phyloP scores from a whole-genome alignment of 2,329 filamentous ascomycete genomes.

The Leptographium flavum region DNA sequence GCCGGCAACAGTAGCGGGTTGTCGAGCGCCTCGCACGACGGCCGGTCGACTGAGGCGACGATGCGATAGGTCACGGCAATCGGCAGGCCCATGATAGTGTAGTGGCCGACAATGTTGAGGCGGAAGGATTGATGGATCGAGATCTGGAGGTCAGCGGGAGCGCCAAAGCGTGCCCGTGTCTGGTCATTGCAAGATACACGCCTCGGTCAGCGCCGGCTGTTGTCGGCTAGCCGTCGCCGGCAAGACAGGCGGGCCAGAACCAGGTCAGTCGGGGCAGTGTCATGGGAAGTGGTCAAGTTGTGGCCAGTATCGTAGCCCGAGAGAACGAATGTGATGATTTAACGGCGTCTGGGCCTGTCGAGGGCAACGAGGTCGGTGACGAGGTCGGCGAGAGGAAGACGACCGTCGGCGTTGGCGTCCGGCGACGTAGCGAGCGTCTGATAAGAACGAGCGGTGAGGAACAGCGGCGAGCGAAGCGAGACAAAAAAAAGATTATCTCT shows the following conservation, averaged over 20 bases:
- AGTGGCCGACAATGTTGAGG: slow-evolving; percentile 47
- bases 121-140: slow-evolving; percentile 59
- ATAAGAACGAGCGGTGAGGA: not conserved
- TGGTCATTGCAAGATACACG: slow-evolving; percentile 25
- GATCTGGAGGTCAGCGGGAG: slow-evolving; percentile 27
- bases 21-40: slow-evolving; percentile 31
- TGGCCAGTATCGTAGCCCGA: slow-evolving; percentile 46
- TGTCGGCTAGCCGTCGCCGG: slow-evolving; percentile 39
- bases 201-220: slow-evolving; percentile 37
- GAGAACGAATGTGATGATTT: slow-evolving; percentile 53
- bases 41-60: slow-evolving; percentile 19
- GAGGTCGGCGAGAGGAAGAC: slow-evolving; percentile 45
- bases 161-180: too few relatives aligned
- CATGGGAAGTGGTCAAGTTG: slow-evolving; percentile 57
- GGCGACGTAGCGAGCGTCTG: slow-evolving; percentile 45
- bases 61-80: slow-evolving; percentile 56
- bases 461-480: not conserved
- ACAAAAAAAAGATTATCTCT: slow-evolving; percentile 33
- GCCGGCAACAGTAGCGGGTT: slow-evolving; percentile 35
- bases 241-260: slow-evolving; percentile 56
- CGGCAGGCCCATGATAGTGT: slow-evolving; percentile 58
- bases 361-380: too few relatives aligned
- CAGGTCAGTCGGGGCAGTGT: slow-evolving; percentile 52
- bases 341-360: slow-evolving; percentile 41
- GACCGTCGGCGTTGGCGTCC: slow-evolving; percentile 52